Evolutionary conservation across 2,329 filamentous ascomycete genomes (phyloP), one percentile per base, ranked within the genome.

Genomic region (Blastomyces percursus): DNA sequence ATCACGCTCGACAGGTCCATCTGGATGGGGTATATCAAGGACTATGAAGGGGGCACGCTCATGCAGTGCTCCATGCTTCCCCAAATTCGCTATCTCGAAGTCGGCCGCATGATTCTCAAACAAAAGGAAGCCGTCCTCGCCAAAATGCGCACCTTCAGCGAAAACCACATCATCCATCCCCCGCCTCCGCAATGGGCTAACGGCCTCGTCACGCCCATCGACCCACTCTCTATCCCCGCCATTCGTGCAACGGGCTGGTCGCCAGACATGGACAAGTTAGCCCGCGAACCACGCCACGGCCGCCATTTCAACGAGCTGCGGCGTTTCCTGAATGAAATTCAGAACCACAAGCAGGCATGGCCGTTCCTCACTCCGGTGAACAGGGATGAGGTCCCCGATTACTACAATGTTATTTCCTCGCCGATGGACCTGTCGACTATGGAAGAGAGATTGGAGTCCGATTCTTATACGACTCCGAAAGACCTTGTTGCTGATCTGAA

Each of bases 11-110:
- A 90, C 62, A 86, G 85, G 68, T 84, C 85, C 3, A 83, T 88
- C 2, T 96, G 91, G 91, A 95, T 95, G 90, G 91, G 91, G 2
- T 95, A 94, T 70, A 95, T 96, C 79, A 96, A 96, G 72, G 91
- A 96, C 71, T 96, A 95, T 73, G 91, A 95, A 75, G 91, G 91
- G 63, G 91, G 91, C 58, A 96, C 91, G 0, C 92, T 95, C 63
- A 95, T 96, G 91, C 91, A 95, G 76, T 95, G 91, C 71, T 88
- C 87, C 63, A 95, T 96, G 91, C 82, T 96, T 32, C 90, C 90
- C 8, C 86, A 87, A 64, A 87, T 95, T 61, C 86, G 90, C 59
- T 95, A 95, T 75, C 85, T 96, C 5, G 90, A 95, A 73, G 84
- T 85, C 72, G 87, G 88, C 11, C 86, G 90, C 65, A 91, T 95